These are phyloP conservation scores for Microstroma glucosiphilum DNA, from an alignment of 1,284 basidiomycete species.

Conservation along the genomic window DNA sequence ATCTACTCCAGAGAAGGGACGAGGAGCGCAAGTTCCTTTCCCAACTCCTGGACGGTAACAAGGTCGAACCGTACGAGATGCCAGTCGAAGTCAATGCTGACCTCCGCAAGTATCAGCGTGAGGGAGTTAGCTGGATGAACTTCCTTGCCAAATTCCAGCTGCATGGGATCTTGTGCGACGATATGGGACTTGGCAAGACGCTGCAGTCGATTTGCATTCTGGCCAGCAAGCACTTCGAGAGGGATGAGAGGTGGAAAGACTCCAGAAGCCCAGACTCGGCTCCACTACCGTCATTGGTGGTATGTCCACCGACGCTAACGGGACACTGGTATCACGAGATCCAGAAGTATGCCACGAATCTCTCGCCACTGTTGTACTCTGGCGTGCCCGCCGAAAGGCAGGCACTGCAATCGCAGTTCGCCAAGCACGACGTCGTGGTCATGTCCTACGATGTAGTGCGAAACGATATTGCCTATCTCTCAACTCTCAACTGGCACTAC, in stretches of 20 bases:
- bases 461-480: slow-evolving; percentile 78
- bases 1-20: slow-evolving; percentile 68
- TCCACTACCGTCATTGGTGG: slow-evolving; percentile 85
- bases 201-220: slow-evolving; percentile 97
- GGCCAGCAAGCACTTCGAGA: slow-evolving; percentile 86
- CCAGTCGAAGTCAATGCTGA: slow-evolving; percentile 88
- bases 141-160: slow-evolving; percentile 79
- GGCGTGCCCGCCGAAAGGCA: slow-evolving; percentile 83
- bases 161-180: slow-evolving; percentile 96
- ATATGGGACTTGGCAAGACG: slow-evolving; percentile 99
- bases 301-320: slow-evolving; percentile 90
- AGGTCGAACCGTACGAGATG: slow-evolving; percentile 83
- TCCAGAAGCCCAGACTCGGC: slow-evolving; percentile 70
- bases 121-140: slow-evolving; percentile 97
- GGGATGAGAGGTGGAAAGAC: slow-evolving; percentile 64
- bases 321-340: slow-evolving; percentile 99
- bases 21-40: slow-evolving; percentile 84
- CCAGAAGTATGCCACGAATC: slow-evolving; percentile 79
- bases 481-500: slow-evolving; percentile 79
- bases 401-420: slow-evolving; percentile 50
- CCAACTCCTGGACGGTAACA: slow-evolving; percentile 71
- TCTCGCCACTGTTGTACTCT: slow-evolving; percentile 80
- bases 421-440: slow-evolving; percentile 69
- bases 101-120: slow-evolving; percentile 92
- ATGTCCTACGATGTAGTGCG: slow-evolving; percentile 96